Percentiles rank a stretch among this genome's conserved stretches.
Conservation (phyloP, 2,329 filamentous ascomycete genomes). For the Aspergillus jensenii region DNA sequence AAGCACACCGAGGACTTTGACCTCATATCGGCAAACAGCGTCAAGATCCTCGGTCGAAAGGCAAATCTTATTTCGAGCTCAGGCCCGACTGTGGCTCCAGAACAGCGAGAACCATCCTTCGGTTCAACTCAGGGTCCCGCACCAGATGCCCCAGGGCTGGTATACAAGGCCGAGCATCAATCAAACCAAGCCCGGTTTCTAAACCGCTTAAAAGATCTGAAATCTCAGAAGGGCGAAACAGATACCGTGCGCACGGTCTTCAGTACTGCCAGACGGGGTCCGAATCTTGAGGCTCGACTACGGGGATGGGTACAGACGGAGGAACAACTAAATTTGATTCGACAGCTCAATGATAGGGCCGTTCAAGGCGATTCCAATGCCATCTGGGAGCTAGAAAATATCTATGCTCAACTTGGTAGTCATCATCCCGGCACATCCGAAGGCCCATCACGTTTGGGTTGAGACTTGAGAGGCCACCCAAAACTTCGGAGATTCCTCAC, state of each 20-base stretch:
- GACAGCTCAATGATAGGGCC: constrained; percentile 36
- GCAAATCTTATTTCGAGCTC: constrained; percentile 56
- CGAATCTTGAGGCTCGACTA: constrained; percentile 32
- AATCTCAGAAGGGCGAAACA: constrained; percentile 62
- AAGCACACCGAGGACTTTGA: constrained; percentile 56
- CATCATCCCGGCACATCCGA: constrained; percentile 12
- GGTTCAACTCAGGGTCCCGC: background rate
- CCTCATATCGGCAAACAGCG: constrained; percentile 68
- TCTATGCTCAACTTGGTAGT: constrained; percentile 32
- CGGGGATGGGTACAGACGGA: constrained; percentile 40
- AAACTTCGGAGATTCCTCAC: background rate
- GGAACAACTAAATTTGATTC: constrained; percentile 36
- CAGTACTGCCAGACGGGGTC: constrained; percentile 39
- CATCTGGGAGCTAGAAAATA: constrained; percentile 34
- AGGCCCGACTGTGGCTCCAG: constrained; percentile 15
- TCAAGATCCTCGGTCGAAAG: constrained; percentile 68
- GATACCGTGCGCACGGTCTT: constrained; percentile 65
- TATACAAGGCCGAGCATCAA: constrained; percentile 28
- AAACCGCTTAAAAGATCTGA: constrained; percentile 64
- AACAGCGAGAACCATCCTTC: background rate
- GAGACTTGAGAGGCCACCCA: constrained; percentile 7
- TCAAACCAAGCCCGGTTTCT: constrained; percentile 58
- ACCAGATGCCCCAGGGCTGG: background rate
- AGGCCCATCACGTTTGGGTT: constrained; percentile 9
- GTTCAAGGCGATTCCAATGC: constrained; percentile 38